Conservation (phyloP, 495 filamentous ascomycete genomes). For the Penicillium daleae region DNA sequence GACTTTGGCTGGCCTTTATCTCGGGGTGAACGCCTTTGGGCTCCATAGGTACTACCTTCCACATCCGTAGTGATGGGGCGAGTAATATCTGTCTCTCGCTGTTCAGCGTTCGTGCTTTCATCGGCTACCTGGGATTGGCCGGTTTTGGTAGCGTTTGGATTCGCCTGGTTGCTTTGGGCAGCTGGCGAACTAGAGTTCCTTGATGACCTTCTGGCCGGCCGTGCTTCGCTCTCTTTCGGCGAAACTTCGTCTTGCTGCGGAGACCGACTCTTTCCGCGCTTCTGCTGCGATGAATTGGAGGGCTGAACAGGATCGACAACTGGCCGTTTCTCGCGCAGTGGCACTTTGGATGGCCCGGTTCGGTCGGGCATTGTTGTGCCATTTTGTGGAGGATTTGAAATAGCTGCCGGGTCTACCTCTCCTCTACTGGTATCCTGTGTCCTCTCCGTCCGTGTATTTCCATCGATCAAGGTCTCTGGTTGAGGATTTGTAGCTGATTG, state of each 20-base stretch:
- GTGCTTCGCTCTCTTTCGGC: not conserved
- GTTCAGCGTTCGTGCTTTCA: not conserved
- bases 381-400: conserved; percentile 3
- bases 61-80: not conserved
- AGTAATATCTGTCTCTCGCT: not conserved
- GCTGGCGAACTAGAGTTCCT: conserved; percentile 6
- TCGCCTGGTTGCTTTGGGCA: not conserved
- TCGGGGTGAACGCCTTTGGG: not conserved
- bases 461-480: not conserved
- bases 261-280: conserved; percentile 26
- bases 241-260: conserved; percentile 6
- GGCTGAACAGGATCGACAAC: conserved; percentile 3
- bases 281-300: conserved; percentile 10
- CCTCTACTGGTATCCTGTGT: not conserved
- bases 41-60: too few species aligned
- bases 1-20: not conserved
- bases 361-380: not conserved
- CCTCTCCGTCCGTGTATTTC: not conserved
- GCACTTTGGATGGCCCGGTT: conserved; percentile 12
- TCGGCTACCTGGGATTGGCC: not conserved
- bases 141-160: not conserved
- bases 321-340: conserved; percentile 12
- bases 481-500: not conserved
- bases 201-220: not conserved
- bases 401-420: not conserved